Conservation (phyloP, 192 early-diverging fungal genomes). For the Chytriomyces sp. region DNA sequence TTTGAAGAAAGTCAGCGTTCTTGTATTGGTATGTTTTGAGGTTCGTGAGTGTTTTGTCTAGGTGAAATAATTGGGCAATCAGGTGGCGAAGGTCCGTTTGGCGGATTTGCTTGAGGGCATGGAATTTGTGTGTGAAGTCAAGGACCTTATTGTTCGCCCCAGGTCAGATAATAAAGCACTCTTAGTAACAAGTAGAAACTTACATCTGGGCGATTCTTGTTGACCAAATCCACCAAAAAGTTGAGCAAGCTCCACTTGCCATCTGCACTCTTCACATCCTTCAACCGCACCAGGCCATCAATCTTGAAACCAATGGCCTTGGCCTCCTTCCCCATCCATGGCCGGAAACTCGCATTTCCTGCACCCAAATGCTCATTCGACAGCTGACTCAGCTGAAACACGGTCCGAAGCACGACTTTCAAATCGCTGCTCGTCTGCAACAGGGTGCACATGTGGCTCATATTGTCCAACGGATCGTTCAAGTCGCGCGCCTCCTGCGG, state of each 20-base stretch:
- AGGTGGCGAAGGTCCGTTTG: conserved; percentile 45
- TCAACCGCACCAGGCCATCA: conserved; percentile 54
- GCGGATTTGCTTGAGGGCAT: conserved; percentile 39
- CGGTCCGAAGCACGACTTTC: conserved; percentile 50
- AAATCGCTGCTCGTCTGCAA: conserved; percentile 43
- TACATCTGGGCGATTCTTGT: conserved; percentile 42
- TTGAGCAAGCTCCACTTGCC: conserved; percentile 61
- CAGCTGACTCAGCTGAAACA: conserved; percentile 54
- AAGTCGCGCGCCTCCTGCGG: conserved; percentile 42
- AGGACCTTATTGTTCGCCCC: no score
- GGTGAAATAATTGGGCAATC: conserved; percentile 22
- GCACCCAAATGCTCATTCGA: conserved; percentile 56
- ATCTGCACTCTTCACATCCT: conserved; percentile 61
- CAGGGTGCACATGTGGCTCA: conserved; percentile 34
- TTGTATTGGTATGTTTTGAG: conserved; percentile 31
- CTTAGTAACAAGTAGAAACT: conserved; percentile 13
- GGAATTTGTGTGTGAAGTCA: conserved; percentile 44
- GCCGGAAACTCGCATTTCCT: conserved; percentile 42
- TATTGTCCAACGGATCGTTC: conserved; percentile 28
- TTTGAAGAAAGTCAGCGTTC: conserved; percentile 21
- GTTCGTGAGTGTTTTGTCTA: conserved; percentile 25
- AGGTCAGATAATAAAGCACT: background rate
- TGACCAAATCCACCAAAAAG: conserved; percentile 58
- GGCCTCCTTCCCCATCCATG: conserved; percentile 61
- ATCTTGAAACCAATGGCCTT: conserved; percentile 58